phyloP scores from a whole-genome alignment of 768 basidiomycete genomes.

The Termitomyces eurrhizus region DNA sequence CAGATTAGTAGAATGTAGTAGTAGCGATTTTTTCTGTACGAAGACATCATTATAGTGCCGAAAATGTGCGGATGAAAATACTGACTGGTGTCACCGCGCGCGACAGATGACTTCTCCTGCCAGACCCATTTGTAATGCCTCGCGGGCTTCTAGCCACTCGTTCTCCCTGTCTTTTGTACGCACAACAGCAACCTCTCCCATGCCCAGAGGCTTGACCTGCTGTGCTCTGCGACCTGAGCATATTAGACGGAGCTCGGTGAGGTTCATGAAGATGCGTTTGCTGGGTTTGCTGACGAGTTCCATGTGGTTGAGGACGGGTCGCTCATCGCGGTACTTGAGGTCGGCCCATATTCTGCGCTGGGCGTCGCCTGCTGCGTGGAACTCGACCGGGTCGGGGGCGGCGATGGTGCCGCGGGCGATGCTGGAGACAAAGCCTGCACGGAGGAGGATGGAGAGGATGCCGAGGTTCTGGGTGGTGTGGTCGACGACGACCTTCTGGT shows the following conservation, averaged over 20 bases:
- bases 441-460: constrained; percentile 88
- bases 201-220: constrained; percentile 75
- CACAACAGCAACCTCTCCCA: constrained; percentile 93
- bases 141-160: constrained; percentile 90
- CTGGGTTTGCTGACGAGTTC: constrained; percentile 81
- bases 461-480: constrained; percentile 90
- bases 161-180: constrained; percentile 65
- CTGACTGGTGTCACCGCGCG: constrained; percentile 38
- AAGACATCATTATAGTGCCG: neutral
- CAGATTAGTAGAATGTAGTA: neutral
- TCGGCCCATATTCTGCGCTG: constrained; percentile 88
- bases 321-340: constrained; percentile 90
- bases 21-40: neutral
- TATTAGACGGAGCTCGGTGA: constrained; percentile 68
- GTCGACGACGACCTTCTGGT: constrained; percentile 68
- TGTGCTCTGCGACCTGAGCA: constrained; percentile 82
- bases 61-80: too few species aligned
- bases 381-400: constrained; percentile 60
- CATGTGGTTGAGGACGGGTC: constrained; percentile 79
- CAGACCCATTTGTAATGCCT: constrained; percentile 75
- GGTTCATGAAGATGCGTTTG: constrained; percentile 71
- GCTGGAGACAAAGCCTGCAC: constrained; percentile 82
- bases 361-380: constrained; percentile 53
- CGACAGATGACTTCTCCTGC: constrained; percentile 88
- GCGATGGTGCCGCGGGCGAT: constrained; percentile 75